A percentile compares a stretch with the other conserved stretches of the same genome.
Conservation (phyloP, 495 filamentous ascomycete genomes). For the Aspergillus nanangensis region DNA sequence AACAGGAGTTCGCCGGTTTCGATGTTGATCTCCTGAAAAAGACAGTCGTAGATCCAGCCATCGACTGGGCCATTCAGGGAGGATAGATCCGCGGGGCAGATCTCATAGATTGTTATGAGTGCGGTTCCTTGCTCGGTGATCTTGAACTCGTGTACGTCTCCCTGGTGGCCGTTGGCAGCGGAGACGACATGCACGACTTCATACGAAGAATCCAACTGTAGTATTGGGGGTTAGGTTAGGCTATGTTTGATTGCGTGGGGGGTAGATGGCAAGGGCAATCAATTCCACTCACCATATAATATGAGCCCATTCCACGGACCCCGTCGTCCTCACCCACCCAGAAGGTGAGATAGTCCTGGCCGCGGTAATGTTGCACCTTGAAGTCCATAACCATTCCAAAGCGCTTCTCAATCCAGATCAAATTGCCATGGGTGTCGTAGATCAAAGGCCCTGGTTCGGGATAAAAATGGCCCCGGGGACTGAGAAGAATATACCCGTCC, state of each 20-base stretch:
- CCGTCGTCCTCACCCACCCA: conserved; percentile 46
- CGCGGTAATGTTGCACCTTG: too few species aligned
- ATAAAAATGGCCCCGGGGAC: too few species aligned
- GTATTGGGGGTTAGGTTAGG: neutral
- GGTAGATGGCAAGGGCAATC: too few species aligned
- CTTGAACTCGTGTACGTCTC: conserved; percentile 43
- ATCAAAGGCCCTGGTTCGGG: too few species aligned
- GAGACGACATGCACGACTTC: conserved; percentile 36
- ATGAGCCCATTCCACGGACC: conserved; percentile 38
- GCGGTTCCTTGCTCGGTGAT: conserved; percentile 46
- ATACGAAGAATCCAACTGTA: conserved; percentile 45
- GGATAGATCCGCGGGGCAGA: conserved; percentile 33
- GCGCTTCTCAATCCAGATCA: too few species aligned
- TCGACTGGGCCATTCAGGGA: conserved; percentile 30
- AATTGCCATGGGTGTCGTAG: too few species aligned
- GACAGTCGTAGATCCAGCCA: conserved; percentile 49
- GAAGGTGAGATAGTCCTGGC: conserved; percentile 43
- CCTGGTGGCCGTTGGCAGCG: conserved; percentile 25
- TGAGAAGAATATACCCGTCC: too few species aligned
- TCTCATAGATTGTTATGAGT: conserved; percentile 46
- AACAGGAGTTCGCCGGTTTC: conserved; percentile 38
- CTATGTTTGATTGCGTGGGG: neutral
- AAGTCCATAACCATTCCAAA: too few species aligned
- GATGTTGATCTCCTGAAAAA: conserved; percentile 47
- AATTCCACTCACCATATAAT: conserved; percentile 50